Percentiles rank a stretch among this genome's conserved stretches.
Conservation (phyloP, 257 asterid species). For the Fraxinus quadrangulata region DNA sequence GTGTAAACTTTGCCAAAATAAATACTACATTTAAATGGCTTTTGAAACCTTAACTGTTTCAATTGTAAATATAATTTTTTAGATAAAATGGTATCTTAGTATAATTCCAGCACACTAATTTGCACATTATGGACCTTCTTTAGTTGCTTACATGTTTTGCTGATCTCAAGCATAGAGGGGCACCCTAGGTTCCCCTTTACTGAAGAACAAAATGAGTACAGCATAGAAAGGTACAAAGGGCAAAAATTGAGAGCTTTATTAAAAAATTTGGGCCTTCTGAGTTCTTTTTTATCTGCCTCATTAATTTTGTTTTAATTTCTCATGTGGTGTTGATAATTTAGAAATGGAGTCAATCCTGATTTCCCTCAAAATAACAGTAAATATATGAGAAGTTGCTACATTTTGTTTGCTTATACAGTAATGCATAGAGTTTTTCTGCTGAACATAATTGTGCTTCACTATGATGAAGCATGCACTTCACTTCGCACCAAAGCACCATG, state of each 20-base stretch:
- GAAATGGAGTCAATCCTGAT: neutral
- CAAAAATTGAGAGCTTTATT: neutral
- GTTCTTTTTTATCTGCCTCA: neutral
- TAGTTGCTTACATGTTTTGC: neutral
- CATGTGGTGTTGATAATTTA: neutral
- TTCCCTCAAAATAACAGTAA: neutral
- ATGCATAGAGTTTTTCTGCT: neutral
- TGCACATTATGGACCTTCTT: neutral
- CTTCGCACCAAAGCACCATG: neutral
- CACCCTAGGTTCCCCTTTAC: neutral
- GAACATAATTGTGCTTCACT: neutral
- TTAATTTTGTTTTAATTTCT: too few relatives aligned
- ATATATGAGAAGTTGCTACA: neutral
- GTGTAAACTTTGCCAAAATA: neutral
- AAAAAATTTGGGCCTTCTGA: neutral
- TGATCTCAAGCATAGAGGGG: neutral
- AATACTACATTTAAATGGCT: neutral
- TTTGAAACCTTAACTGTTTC: neutral
- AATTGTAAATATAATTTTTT: neutral
- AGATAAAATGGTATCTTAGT: neutral
- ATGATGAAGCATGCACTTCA: neutral
- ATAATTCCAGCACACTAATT: neutral
- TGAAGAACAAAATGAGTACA: neutral
- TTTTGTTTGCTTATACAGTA: neutral
- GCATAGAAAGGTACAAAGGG: neutral